Base-by-base conservation (phyloP, 192 early-diverging fungal species). In the Helicostylum pulchrum region DNA sequence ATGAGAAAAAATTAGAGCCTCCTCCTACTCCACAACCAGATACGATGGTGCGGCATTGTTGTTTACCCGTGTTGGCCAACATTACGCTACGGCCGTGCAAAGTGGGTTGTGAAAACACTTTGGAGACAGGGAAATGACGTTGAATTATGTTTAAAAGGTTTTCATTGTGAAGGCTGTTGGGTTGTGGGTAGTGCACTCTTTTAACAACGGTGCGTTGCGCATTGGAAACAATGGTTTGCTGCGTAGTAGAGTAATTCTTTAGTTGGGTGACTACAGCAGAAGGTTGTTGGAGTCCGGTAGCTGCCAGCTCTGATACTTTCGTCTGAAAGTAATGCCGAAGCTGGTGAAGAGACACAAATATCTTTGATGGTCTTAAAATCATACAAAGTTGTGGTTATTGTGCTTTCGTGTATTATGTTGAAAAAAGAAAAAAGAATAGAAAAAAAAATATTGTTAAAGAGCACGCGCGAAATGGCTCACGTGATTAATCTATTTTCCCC, bases 261-360 rank as follows among this genome's bases (percentile, higher is more conserved):
- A 32, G n/a, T 51, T 32, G 45, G 14, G 26, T 36, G n/a, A 49
- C 34, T 9, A 53, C 26, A 17, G 30, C 36, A 30, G 45, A 26
- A 48, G 64, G 44, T 46, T 57, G 52, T 19, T n/a, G 36, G 19
- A 0, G 32, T 39, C 57, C n/a, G n/a, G n/a, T n/a, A n/a, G n/a
- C 31, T n/a, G 62, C 45, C 68, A 70, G 52, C 53, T 70, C 68
- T 2, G 61, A 54, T 31, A 70, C 26, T 26, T 55, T 54, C 20
- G 31, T 34, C 26, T 70, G 61, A 30, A 70, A 31, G 53, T 54
- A 70, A 17, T 62, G 61, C 49, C 68, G 61, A 19, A 70, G 61
- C 52, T 70, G 68, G 31, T 70, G 68, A 49, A 70, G 55, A 15
- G 57, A 50, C 44, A 47, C 53, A 57, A 70, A 70, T 47, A 70